Conservation (phyloP, 768 basidiomycete genomes). For the Phylloporus sp. region DNA sequence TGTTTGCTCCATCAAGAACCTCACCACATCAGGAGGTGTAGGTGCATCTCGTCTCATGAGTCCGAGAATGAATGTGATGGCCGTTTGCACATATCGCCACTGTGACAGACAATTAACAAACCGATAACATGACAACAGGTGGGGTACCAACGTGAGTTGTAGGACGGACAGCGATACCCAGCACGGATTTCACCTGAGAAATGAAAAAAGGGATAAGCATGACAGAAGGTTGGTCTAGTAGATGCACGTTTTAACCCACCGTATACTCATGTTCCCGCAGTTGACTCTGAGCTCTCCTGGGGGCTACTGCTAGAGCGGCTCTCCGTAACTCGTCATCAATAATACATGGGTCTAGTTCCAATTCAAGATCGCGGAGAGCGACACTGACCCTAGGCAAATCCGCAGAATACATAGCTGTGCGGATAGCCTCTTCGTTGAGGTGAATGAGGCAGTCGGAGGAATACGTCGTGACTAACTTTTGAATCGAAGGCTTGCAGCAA, state of each 20-base stretch:
- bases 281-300: slow-evolving; percentile 40
- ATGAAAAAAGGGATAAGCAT: slow-evolving; percentile 2
- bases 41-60: slow-evolving; percentile 61
- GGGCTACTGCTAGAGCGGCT: slow-evolving; percentile 40
- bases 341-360: slow-evolving; percentile 44
- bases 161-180: slow-evolving; percentile 54
- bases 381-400: slow-evolving; percentile 42
- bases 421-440: slow-evolving; percentile 59
- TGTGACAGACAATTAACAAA: slow-evolving; percentile 28
- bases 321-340: slow-evolving; percentile 41
- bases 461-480: slow-evolving; percentile 33
- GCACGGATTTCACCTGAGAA: slow-evolving; percentile 51
- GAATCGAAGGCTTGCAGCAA: slow-evolving; percentile 13
- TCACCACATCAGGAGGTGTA: slow-evolving; percentile 48
- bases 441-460: slow-evolving; percentile 56
- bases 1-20: slow-evolving; percentile 60
- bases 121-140: not conserved
- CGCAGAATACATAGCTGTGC: slow-evolving; percentile 56
- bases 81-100: slow-evolving; percentile 82
- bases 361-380: slow-evolving; percentile 44
- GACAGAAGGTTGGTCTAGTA: not conserved
- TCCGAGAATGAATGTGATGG: slow-evolving; percentile 53
- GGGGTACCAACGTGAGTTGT: slow-evolving; percentile 62
- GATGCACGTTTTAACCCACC: slow-evolving; percentile 31
- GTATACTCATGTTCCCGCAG: slow-evolving; percentile 44